Evolutionary conservation across 345 rosid species (phyloP).

Genomic region (Euphorbia lathyris): DNA sequence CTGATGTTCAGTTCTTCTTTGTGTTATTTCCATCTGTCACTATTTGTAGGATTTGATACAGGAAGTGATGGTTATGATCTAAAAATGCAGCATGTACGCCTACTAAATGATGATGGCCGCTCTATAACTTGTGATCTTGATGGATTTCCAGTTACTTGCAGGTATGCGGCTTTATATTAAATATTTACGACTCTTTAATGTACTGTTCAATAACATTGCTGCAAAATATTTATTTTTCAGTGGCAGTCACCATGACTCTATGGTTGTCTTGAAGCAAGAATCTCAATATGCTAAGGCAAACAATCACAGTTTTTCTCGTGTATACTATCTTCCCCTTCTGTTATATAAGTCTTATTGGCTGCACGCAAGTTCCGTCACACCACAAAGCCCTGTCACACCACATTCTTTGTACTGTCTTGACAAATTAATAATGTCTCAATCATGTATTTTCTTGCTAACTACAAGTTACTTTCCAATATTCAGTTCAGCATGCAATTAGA

Average conservation of each 20-base stretch:
- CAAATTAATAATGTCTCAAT: not conserved
- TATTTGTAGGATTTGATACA: not conserved
- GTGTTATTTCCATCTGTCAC: not conserved
- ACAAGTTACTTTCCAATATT: slow-evolving; percentile 24
- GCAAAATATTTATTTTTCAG: slow-evolving; percentile 47
- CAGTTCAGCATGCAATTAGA: slow-evolving; percentile 90
- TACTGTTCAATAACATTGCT: slow-evolving; percentile 27
- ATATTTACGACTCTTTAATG: slow-evolving; percentile 16
- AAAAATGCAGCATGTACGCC: slow-evolving; percentile 64
- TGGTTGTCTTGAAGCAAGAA: slow-evolving; percentile 95
- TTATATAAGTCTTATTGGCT: not conserved
- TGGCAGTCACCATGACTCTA: slow-evolving; percentile 71
- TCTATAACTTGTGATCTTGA: slow-evolving; percentile 75
- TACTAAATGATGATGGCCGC: slow-evolving; percentile 85
- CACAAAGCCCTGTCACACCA: not conserved
- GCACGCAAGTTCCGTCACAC: not conserved
- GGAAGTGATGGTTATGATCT: slow-evolving; percentile 19
- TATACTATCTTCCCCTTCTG: slow-evolving; percentile 35
- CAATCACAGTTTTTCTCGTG: slow-evolving; percentile 81
- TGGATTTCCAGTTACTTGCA: slow-evolving; percentile 87
- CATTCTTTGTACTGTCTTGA: slow-evolving; percentile 4
- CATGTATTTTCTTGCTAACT: slow-evolving; percentile 11
- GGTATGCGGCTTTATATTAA: slow-evolving; percentile 41
- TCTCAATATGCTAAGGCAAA: slow-evolving; percentile 74
- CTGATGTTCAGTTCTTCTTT: slow-evolving; percentile 3